These are phyloP conservation scores for Xylaria sp. DNA, from an alignment of 2,329 filamentous ascomycete genomes.

Conservation along the genomic window DNA sequence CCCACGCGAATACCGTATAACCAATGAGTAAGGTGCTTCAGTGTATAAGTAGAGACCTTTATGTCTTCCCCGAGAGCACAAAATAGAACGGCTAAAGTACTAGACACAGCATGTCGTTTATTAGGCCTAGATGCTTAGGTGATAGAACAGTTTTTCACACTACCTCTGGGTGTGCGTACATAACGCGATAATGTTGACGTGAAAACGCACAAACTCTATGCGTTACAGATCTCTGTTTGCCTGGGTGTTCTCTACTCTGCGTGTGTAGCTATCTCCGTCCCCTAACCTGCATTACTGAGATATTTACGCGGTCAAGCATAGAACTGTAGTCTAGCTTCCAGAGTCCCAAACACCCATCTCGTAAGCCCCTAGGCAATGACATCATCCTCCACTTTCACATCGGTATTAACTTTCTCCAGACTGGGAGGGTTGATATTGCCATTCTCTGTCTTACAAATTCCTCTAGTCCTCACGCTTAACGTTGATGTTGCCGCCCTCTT, in stretches of 20 bases:
- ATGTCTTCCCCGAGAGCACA: neutral
- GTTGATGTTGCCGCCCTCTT: neutral
- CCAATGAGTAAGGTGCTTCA: neutral
- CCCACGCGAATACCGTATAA: slow-evolving; percentile 49
- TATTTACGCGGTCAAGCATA: neutral
- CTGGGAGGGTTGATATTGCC: no score
- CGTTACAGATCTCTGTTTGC: neutral
- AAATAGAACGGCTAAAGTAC: neutral
- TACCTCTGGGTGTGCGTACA: neutral
- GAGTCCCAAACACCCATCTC: neutral
- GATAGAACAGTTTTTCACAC: neutral
- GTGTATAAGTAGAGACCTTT: neutral
- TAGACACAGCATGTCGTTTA: neutral
- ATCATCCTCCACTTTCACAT: neutral
- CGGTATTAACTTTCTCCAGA: neutral
- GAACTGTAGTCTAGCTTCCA: neutral
- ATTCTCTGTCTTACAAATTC: neutral
- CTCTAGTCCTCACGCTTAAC: slow-evolving; percentile 9
- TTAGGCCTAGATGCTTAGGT: neutral
- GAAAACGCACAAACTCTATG: neutral
- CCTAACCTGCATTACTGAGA: neutral
- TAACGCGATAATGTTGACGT: no score
- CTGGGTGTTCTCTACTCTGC: neutral
- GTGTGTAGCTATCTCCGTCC: neutral
- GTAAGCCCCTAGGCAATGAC: neutral